phyloP scores from a whole-genome alignment of 495 filamentous ascomycete species.

The Antarctomyces pellizariae region DNA sequence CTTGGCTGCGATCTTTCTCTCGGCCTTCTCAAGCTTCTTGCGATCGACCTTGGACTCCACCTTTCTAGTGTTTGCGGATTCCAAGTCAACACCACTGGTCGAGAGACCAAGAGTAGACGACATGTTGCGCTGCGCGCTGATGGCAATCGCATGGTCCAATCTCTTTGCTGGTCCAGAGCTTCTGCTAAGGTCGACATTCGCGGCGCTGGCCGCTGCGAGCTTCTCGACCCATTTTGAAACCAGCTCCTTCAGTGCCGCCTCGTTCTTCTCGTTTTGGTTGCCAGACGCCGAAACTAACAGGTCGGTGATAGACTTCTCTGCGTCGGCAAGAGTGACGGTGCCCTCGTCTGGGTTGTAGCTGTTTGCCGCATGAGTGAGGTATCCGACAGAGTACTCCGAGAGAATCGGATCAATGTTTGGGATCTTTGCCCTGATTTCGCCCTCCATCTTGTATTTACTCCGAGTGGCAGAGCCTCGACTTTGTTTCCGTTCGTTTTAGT shows the following conservation, averaged over 20 bases:
- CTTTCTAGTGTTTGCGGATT: constrained; percentile 76
- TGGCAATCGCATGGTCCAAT: constrained; percentile 87
- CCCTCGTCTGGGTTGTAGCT: constrained; percentile 56
- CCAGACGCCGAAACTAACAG: constrained; percentile 82
- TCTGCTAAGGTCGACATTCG: constrained; percentile 41
- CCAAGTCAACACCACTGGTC: constrained; percentile 66
- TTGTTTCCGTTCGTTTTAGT: constrained; percentile 15
- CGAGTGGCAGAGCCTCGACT: constrained; percentile 14
- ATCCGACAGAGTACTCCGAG: constrained; percentile 84
- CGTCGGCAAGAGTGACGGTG: constrained; percentile 46
- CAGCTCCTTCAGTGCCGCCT: constrained; percentile 52
- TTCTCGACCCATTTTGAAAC: constrained; percentile 80
- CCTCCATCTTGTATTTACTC: constrained; percentile 44
- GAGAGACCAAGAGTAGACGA: constrained; percentile 84
- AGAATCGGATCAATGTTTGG: constrained; percentile 77
- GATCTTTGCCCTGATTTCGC: constrained; percentile 67
- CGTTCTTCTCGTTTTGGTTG: constrained; percentile 40
- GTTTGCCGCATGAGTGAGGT: constrained; percentile 78
- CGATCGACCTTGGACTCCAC: constrained; percentile 92
- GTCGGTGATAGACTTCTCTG: constrained; percentile 58
- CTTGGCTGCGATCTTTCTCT: constrained; percentile 93
- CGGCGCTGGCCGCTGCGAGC: constrained; percentile 49
- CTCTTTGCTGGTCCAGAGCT: constrained; percentile 54
- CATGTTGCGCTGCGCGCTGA: constrained; percentile 80
- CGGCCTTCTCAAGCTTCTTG: constrained; percentile 99